A percentile compares a stretch with the other conserved stretches of the same genome.
Evolutionary conservation across 306 rosid species (phyloP).

Genomic region (Vigna unguiculata): DNA sequence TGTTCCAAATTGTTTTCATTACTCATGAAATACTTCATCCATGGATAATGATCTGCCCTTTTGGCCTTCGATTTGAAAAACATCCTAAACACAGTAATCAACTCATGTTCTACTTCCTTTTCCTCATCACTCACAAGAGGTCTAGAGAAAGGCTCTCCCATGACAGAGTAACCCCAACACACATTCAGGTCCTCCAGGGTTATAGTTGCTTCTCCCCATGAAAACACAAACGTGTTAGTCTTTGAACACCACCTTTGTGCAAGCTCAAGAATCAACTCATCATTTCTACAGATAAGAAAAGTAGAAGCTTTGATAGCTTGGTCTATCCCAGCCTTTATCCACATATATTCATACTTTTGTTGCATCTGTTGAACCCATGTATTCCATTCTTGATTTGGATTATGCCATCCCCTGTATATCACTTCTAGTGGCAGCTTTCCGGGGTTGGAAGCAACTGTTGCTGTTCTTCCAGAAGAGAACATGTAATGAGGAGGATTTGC

Average conservation of each 20-base stretch:
- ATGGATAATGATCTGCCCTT: constrained; percentile 34
- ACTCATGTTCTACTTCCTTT: constrained; percentile 14
- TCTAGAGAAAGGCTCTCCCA: constrained; percentile 45
- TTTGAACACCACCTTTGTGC: constrained; percentile 50
- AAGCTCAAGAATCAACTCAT: constrained; percentile 49
- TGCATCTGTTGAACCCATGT: constrained; percentile 44
- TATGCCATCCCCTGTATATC: constrained; percentile 41
- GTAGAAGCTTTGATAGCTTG: constrained; percentile 61
- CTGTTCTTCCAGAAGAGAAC: background rate
- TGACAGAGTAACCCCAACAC: constrained; percentile 51
- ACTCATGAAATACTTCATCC: constrained; percentile 59
- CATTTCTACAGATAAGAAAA: constrained; percentile 22
- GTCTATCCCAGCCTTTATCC: constrained; percentile 55
- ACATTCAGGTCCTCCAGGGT: constrained; percentile 61
- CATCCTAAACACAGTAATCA: constrained; percentile 1
- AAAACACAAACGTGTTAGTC: constrained; percentile 59
- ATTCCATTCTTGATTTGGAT: constrained; percentile 43
- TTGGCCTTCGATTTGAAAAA: constrained; percentile 25
- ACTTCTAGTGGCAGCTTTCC: background rate
- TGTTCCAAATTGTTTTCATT: constrained; percentile 51
- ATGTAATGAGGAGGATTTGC: background rate
- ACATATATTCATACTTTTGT: constrained; percentile 33
- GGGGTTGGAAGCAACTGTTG: background rate
- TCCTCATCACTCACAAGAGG: constrained; percentile 35
- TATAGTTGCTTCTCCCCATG: constrained; percentile 67